phyloP scores from a whole-genome alignment of 768 basidiomycete species.

The Panaeolus cyanescens region DNA sequence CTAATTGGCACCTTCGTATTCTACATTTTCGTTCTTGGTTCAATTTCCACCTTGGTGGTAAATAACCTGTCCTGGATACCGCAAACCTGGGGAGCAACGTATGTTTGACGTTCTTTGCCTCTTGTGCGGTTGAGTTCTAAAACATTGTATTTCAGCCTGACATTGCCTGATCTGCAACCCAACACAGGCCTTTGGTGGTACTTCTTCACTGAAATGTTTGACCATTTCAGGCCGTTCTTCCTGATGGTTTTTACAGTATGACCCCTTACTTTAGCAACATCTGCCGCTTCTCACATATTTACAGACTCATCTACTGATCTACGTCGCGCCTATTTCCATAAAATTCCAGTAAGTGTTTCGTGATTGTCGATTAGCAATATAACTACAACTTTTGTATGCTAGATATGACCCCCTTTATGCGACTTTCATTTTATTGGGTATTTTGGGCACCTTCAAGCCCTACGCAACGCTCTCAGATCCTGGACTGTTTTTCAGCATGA shows the following conservation, averaged over 20 bases:
- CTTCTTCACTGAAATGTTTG: conserved; percentile 99
- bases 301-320: conserved; percentile 81
- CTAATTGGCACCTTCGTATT: conserved; percentile 50
- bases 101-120: conserved; percentile 28
- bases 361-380: background rate
- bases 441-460: conserved; percentile 84
- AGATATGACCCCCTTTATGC: conserved; percentile 89
- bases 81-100: conserved; percentile 89
- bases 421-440: conserved; percentile 70
- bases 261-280: conserved; percentile 6
- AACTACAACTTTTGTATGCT: background rate
- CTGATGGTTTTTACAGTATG: conserved; percentile 89
- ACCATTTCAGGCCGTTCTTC: conserved; percentile 96
- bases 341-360: conserved; percentile 71
- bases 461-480: conserved; percentile 92
- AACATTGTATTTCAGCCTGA: conserved; percentile 50
- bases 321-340: conserved; percentile 81
- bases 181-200: conserved; percentile 99
- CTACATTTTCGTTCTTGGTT: conserved; percentile 50
- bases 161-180: conserved; percentile 87
- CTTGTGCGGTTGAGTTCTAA: background rate
- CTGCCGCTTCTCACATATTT: background rate
- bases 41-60: conserved; percentile 55
- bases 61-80: conserved; percentile 70
- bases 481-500: conserved; percentile 82